Evolutionary conservation across 2,329 filamentous ascomycete species (phyloP), one percentile per base, ranked within the genome.

Genomic region (Rutstroemia sydowiana): DNA sequence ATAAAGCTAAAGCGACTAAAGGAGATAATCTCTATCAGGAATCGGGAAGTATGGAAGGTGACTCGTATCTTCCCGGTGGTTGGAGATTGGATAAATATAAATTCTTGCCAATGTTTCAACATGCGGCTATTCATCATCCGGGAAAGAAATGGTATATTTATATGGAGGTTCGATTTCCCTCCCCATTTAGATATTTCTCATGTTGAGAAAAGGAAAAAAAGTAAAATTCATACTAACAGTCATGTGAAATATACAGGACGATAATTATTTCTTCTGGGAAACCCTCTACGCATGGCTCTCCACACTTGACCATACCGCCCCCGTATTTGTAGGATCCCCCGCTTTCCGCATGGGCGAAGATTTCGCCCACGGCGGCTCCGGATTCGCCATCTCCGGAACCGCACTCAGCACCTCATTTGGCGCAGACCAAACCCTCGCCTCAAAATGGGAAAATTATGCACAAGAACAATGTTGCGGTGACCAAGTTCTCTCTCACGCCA

Each of bases 41-140:
- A 30, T 45, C 23, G n/a, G 55, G 45, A 16, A 44, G 21, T 21
- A 53, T 57, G 46, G 55, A 57, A 18, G 55, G 55, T 11, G 55
- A 57, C n/a, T 45, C 34, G 13, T 52, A 55, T 26, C 20, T 57
- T 14, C 53, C 55, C 2, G 48, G 55, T 13, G 71, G 70, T 1
- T 82, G 78, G 79, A 70, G 68, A 16, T 64, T 82, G 36, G 79
- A 82, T 68, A 81, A 80, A 66, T 82, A 79, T 68, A 82, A 82
- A 65, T 81, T 79, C 62, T 68, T 80, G 42, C 78, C 80, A 61
- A 79, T 81, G 62, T 73, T 77, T 11, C 73, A 79, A 64, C 77
- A 78, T 65, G 65, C 75, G 0, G 81, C 73, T 58, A 60, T 65
- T 21, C 65, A 75, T 64, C 71, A 73, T 8, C 77, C 78, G 9